Percentiles rank a stretch among this genome's conserved stretches.
These are phyloP conservation scores for Aureobasidium sp. DNA, from an alignment of 2,329 filamentous ascomycete species.

Conservation along the genomic window DNA sequence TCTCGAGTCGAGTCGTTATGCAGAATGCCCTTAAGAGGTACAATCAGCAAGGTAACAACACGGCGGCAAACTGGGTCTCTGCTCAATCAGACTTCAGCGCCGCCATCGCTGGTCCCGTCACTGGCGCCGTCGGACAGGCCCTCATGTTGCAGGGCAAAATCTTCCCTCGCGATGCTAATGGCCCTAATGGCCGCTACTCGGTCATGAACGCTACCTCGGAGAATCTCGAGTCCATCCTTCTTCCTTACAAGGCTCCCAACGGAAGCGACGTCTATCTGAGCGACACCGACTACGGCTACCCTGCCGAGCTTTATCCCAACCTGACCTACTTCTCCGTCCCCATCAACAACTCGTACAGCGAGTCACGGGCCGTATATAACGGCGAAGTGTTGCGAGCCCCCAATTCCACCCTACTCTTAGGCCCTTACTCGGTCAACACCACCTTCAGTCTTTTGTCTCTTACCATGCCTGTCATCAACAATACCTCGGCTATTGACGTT, in stretches of 20 bases:
- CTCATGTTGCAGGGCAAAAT: conserved; percentile 65
- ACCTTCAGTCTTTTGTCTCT: conserved; percentile 72
- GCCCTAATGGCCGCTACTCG: conserved; percentile 41
- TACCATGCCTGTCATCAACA: conserved; percentile 71
- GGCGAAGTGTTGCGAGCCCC: conserved; percentile 34
- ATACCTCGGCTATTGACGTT: conserved; percentile 53
- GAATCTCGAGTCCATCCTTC: conserved; percentile 40
- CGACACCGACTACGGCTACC: conserved; percentile 58
- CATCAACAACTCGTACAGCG: conserved; percentile 30
- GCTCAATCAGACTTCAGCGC: conserved; percentile 61
- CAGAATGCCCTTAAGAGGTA: conserved; percentile 47
- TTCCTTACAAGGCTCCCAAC: conserved; percentile 56
- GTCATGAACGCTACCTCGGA: conserved; percentile 56
- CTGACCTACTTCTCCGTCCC: conserved; percentile 53
- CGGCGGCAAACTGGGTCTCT: conserved; percentile 52
- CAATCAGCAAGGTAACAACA: conserved; percentile 48
- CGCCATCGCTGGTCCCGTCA: conserved; percentile 52
- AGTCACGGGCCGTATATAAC: conserved; percentile 35
- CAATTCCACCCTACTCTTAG: conserved; percentile 61
- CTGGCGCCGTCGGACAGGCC: conserved; percentile 39
- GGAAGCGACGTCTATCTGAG: conserved; percentile 56
- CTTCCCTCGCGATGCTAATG: conserved; percentile 61
- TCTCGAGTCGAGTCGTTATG: conserved; percentile 56
- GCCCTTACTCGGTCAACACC: conserved; percentile 65
- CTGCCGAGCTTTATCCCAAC: conserved; percentile 68